Conservation (phyloP, 345 rosid genomes). For the Rhizophora apiculata region DNA sequence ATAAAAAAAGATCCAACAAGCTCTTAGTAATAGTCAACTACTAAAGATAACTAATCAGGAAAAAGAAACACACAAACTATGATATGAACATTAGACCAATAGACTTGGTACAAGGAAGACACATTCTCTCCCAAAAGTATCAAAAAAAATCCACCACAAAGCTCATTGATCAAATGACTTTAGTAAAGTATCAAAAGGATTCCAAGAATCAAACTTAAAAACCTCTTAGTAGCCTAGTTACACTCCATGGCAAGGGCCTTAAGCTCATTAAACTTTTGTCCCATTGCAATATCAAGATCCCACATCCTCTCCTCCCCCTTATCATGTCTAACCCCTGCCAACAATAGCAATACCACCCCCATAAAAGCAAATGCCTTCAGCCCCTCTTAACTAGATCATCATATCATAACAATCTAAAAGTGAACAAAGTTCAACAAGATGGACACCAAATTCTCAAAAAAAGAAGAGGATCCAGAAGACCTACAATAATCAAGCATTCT, state of each 20-base stretch:
- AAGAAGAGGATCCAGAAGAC: too few relatives aligned
- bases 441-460: too few relatives aligned
- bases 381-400: too few relatives aligned
- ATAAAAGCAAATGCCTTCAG: too few relatives aligned
- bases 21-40: too few relatives aligned
- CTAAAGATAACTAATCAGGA: neutral
- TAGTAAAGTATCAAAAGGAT: neutral
- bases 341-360: too few relatives aligned
- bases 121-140: neutral
- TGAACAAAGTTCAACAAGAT: too few relatives aligned
- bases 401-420: too few relatives aligned
- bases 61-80: neutral
- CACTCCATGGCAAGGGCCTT: slow-evolving; percentile 61
- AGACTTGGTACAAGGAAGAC: neutral
- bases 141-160: neutral
- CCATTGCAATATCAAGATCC: slow-evolving; percentile 52
- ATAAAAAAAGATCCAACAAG: too few relatives aligned
- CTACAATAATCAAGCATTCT: too few relatives aligned
- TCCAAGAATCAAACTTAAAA: slow-evolving; percentile 2
- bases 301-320: slow-evolving; percentile 69
- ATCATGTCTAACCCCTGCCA: too few relatives aligned
- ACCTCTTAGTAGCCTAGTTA: slow-evolving; percentile 75
- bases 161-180: neutral
- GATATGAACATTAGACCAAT: too few relatives aligned
- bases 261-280: slow-evolving; percentile 62